These are phyloP conservation scores for Euphrasia arctica DNA, from an alignment of 305 asterid species.

Conservation along the genomic window DNA sequence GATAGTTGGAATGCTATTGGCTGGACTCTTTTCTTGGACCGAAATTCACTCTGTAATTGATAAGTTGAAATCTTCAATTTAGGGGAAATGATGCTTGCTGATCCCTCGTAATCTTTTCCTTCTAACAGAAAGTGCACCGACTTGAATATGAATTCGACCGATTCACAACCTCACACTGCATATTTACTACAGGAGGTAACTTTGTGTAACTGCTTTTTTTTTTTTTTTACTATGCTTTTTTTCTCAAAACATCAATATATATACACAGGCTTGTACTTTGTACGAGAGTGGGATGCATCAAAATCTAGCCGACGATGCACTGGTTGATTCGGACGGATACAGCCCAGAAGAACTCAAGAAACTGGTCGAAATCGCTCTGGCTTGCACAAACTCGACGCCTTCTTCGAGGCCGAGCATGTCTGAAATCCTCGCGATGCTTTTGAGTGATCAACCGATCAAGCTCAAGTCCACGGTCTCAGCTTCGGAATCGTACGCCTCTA, in stretches of 20 bases:
- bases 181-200: slow-evolving; percentile 72
- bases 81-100: too few species aligned
- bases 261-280: slow-evolving; percentile 57
- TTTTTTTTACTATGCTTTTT: background rate
- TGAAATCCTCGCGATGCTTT: slow-evolving; percentile 53
- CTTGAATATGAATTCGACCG: slow-evolving; percentile 35
- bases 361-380: slow-evolving; percentile 53
- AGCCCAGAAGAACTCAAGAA: slow-evolving; percentile 51
- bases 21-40: too few species aligned
- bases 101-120: too few species aligned
- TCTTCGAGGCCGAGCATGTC: slow-evolving; percentile 68
- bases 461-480: slow-evolving; percentile 22
- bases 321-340: slow-evolving; percentile 39
- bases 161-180: slow-evolving; percentile 37
- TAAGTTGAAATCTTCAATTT: too few species aligned
- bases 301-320: slow-evolving; percentile 47
- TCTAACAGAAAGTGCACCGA: slow-evolving; percentile 40
- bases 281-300: slow-evolving; percentile 43
- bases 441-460: slow-evolving; percentile 31
- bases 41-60: too few species aligned
- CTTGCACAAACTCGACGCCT: slow-evolving; percentile 60
- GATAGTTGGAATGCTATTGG: too few species aligned
- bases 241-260: background rate
- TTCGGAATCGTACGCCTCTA: slow-evolving; percentile 37
- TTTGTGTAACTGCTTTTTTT: background rate